These are phyloP conservation scores for Elsinoe fawcettii DNA, from an alignment of 2,329 filamentous ascomycete species.

Conservation along the genomic window DNA sequence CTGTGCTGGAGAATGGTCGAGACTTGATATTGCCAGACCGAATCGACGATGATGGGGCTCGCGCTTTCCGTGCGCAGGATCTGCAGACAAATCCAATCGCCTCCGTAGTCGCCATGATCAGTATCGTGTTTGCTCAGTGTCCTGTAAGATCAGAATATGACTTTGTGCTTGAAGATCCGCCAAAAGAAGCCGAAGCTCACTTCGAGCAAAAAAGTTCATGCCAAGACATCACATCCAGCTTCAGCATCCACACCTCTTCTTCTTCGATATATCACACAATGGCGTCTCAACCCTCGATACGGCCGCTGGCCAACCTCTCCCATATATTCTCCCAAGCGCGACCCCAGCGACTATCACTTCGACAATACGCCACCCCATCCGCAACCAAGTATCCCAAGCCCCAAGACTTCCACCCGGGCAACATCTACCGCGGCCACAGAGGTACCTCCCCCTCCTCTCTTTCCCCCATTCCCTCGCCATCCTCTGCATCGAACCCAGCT, in stretches of 20 bases:
- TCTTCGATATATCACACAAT: conserved; percentile 35
- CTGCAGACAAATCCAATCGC: conserved; percentile 13
- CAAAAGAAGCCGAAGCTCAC: neutral
- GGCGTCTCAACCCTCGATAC: conserved; percentile 50
- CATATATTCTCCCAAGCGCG: conserved; percentile 52
- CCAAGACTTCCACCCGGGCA: conserved; percentile 20
- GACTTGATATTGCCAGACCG: conserved; percentile 21
- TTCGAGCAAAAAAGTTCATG: conserved; percentile 16
- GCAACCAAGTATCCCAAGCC: conserved; percentile 22
- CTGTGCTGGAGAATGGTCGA: neutral
- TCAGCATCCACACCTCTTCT: neutral
- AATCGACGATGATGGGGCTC: conserved; percentile 9
- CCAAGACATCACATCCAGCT: conserved; percentile 13
- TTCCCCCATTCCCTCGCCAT: neutral
- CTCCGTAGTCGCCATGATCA: conserved; percentile 1
- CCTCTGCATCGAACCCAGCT: no score
- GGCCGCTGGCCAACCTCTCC: conserved; percentile 66
- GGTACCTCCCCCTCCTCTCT: neutral
- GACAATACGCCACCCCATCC: conserved; percentile 37
- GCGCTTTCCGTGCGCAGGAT: conserved; percentile 11
- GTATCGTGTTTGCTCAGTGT: neutral
- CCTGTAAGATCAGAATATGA: no score
- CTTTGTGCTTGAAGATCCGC: neutral
- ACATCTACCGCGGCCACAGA: conserved; percentile 20
- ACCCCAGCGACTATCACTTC: conserved; percentile 25